These are phyloP conservation scores for Solanum rostratum DNA, from an alignment of 257 asterid species.

Conservation along the genomic window DNA sequence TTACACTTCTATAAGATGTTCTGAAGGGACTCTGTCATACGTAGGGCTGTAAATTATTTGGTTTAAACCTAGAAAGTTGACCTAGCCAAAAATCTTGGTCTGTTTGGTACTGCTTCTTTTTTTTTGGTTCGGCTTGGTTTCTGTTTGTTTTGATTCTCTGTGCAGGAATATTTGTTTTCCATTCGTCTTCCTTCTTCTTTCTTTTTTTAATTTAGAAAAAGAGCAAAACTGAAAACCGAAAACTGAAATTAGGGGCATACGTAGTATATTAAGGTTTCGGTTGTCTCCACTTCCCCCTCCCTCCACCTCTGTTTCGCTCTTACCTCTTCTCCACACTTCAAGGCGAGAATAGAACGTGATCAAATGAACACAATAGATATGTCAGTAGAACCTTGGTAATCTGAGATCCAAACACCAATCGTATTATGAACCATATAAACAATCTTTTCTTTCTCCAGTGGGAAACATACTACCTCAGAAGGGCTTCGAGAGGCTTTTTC, in stretches of 20 bases:
- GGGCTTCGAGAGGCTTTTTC: not conserved
- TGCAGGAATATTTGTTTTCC: not conserved
- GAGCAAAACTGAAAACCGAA: not conserved
- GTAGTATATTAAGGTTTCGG: not conserved
- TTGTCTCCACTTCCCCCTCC: not conserved
- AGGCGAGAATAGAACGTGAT: not conserved
- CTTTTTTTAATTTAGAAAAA: not conserved
- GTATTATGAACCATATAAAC: not conserved
- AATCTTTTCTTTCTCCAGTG: not conserved
- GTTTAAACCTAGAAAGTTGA: not conserved
- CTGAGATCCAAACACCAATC: not conserved
- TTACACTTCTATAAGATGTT: constrained; percentile 6
- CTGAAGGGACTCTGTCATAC: not conserved
- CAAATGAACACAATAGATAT: not conserved
- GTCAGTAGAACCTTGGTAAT: not conserved
- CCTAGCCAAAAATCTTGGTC: not conserved
- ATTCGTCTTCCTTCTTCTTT: no score
- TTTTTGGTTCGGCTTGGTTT: not conserved
- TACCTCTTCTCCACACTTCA: not conserved
- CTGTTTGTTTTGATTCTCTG: not conserved
- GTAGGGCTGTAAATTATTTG: not conserved
- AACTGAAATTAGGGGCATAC: not conserved
- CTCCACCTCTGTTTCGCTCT: not conserved
- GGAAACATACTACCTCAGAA: not conserved
- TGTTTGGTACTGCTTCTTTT: not conserved